Conservation (phyloP, 2,329 filamentous ascomycete genomes). For the Plectosphaerella sp. region DNA sequence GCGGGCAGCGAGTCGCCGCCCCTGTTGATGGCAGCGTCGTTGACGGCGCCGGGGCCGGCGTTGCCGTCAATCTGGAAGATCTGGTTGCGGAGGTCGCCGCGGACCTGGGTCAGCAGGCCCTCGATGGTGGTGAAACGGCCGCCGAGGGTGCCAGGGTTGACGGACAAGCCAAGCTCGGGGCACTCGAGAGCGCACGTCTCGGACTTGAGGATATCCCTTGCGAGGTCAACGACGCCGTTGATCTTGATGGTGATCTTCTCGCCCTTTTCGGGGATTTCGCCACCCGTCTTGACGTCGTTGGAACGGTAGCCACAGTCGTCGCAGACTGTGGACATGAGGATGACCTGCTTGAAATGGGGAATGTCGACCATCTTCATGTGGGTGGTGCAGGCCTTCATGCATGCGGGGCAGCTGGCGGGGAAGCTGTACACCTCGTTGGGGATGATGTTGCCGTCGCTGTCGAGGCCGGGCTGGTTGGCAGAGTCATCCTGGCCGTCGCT, state of each 20-base stretch:
- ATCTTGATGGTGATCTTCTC: constrained; percentile 78
- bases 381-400: constrained; percentile 78
- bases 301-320: constrained; percentile 89
- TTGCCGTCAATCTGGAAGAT: constrained; percentile 73
- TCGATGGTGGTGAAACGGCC: constrained; percentile 97
- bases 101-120: constrained; percentile 86
- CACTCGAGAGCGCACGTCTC: constrained; percentile 87
- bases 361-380: constrained; percentile 99
- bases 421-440: constrained; percentile 92
- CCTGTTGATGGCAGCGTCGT: constrained; percentile 15
- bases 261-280: constrained; percentile 81
- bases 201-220: constrained; percentile 89
- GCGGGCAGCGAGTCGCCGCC: constrained; percentile 70
- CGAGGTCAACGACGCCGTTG: constrained; percentile 63
- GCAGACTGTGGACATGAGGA: constrained; percentile 92
- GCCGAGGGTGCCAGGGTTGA: constrained; percentile 90
- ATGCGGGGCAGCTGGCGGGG: constrained; percentile 87
- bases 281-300: constrained; percentile 97
- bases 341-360: constrained; percentile 95
- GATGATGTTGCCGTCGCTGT: constrained; percentile 71
- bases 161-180: constrained; percentile 78
- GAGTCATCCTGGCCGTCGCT: constrained; percentile 47
- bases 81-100: constrained; percentile 80
- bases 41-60: constrained; percentile 48
- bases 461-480: constrained; percentile 27